A percentile compares a stretch with the other conserved stretches of the same genome.
These are phyloP conservation scores for Thinopyrum obtusiflorum DNA, from an alignment of 202 grass and related monocot genomes.

Conservation along the genomic window DNA sequence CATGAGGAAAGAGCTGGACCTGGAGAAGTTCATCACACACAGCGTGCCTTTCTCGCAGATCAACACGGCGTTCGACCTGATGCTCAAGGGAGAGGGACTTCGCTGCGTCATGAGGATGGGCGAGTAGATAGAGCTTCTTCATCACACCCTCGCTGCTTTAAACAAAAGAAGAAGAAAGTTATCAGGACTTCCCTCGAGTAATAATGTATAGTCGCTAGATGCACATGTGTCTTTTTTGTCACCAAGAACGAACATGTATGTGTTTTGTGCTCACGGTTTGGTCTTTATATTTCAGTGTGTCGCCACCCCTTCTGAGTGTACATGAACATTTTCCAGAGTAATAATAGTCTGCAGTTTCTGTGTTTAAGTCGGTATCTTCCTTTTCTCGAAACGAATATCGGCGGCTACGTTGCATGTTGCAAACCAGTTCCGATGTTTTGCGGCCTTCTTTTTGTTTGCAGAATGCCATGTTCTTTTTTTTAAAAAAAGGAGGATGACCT, in stretches of 20 bases:
- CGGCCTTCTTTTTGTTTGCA: too few species aligned
- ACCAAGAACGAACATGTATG: too few species aligned
- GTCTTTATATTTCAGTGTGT: not conserved
- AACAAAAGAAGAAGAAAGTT: not conserved
- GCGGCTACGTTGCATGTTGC: too few species aligned
- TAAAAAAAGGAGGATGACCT: too few species aligned
- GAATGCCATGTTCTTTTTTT: too few species aligned
- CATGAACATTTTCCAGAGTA: not conserved
- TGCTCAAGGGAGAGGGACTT: slow-evolving; percentile 59
- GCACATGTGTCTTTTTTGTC: not conserved
- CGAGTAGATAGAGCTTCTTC: slow-evolving; percentile 13
- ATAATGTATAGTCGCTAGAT: not conserved
- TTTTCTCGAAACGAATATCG: not conserved
- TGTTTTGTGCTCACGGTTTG: not conserved
- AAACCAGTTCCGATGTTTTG: not conserved
- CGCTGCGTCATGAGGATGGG: slow-evolving; percentile 72
- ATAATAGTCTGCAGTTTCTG: not conserved
- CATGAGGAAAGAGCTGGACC: slow-evolving; percentile 75
- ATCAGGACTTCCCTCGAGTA: not conserved
- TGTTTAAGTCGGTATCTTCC: not conserved
- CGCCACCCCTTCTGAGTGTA: not conserved
- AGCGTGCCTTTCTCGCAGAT: slow-evolving; percentile 69
- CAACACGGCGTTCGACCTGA: slow-evolving; percentile 77
- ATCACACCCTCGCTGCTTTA: not conserved
- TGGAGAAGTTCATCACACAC: slow-evolving; percentile 89